Conservation (phyloP, 805 yeast species). For the Wickerhamomyces hampshirensis region DNA sequence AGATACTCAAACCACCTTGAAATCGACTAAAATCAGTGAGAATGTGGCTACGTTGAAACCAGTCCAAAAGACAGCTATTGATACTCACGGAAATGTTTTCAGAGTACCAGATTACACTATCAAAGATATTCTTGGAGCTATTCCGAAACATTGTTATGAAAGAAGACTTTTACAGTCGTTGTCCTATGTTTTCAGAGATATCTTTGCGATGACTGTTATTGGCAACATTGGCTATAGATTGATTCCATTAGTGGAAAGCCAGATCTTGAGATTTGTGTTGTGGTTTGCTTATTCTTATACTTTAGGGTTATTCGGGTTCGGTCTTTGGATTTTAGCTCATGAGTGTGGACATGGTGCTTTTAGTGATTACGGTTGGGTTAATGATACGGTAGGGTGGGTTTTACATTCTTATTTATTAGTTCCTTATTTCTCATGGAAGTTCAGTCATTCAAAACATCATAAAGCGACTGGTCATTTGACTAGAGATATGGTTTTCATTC, state of each 20-base stretch:
- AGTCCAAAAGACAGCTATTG: constrained; percentile 34
- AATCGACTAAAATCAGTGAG: constrained; percentile 5
- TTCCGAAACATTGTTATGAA: constrained; percentile 58
- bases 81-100: constrained; percentile 49
- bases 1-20: background rate
- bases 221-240: constrained; percentile 39
- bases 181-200: constrained; percentile 50
- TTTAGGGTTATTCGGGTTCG: constrained; percentile 49
- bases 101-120: constrained; percentile 60
- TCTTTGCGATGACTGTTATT: constrained; percentile 36
- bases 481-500: constrained; percentile 57
- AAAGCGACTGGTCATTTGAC: constrained; percentile 58
- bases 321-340: constrained; percentile 59
- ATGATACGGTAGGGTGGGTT: constrained; percentile 57
- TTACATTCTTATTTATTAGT: constrained; percentile 52
- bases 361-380: constrained; percentile 46
- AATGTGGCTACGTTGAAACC: constrained; percentile 20
- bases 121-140: constrained; percentile 50
- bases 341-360: constrained; percentile 65
- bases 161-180: constrained; percentile 46
- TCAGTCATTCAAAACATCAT: constrained; percentile 56
- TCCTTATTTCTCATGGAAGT: constrained; percentile 62
- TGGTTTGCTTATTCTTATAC: constrained; percentile 37
- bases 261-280: constrained; percentile 32
- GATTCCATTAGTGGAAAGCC: constrained; percentile 37